Evolutionary conservation across 805 yeast species (phyloP).

Genomic region (Jamesozyma spencerorum): DNA sequence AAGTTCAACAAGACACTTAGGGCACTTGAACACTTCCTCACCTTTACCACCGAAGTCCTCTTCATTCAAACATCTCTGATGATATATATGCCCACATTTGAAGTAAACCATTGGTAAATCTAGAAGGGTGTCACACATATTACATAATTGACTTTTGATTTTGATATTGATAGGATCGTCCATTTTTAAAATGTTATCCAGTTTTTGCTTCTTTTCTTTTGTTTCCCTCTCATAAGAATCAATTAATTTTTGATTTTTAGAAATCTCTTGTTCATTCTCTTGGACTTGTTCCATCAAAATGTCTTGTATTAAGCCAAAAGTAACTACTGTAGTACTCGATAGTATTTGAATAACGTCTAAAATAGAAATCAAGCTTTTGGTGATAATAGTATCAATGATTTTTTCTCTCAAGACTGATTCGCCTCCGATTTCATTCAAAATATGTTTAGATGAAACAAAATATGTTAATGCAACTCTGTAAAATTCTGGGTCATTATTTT

Average conservation of each 20-base stretch:
- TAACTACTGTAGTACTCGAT: conserved; percentile 51
- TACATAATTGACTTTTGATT: conserved; percentile 54
- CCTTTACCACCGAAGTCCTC: conserved; percentile 24
- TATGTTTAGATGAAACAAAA: conserved; percentile 45
- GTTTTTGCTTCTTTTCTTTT: conserved; percentile 39
- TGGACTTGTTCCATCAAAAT: conserved; percentile 55
- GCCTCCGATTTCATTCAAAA: conserved; percentile 45
- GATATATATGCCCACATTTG: conserved; percentile 79
- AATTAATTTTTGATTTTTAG: conserved; percentile 57
- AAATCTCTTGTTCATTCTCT: conserved; percentile 52
- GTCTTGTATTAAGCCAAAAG: conserved; percentile 64
- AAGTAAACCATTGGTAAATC: conserved; percentile 79
- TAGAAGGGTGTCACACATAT: conserved; percentile 52
- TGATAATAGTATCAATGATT: conserved; percentile 46
- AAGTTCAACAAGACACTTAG: conserved; percentile 62
- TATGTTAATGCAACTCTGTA: conserved; percentile 57
- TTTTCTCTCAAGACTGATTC: conserved; percentile 35
- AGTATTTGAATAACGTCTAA: conserved; percentile 67
- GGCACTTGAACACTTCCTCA: conserved; percentile 42
- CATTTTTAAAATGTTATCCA: conserved; percentile 38
- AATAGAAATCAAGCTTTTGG: conserved; percentile 52
- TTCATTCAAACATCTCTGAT: conserved; percentile 64
- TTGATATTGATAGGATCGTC: conserved; percentile 34
- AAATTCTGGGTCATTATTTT: conserved; percentile 53
- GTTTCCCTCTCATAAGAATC: conserved; percentile 63